Conservation (phyloP, 2,329 filamentous ascomycete genomes). For the Xylaria digitata region DNA sequence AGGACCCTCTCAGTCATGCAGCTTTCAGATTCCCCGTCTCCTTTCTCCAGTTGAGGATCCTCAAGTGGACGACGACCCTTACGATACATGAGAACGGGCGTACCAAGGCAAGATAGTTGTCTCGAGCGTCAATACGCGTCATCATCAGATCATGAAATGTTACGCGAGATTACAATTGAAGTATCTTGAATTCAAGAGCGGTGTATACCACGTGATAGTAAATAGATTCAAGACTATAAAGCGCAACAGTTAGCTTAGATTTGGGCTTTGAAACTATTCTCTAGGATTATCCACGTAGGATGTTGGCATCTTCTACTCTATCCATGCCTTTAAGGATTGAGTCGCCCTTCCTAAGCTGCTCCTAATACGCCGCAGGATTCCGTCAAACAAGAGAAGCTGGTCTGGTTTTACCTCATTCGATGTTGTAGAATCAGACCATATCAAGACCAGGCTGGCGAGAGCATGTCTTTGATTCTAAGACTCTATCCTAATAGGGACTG, state of each 20-base stretch:
- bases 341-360: too few species aligned
- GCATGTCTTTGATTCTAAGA: too few species aligned
- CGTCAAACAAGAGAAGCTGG: neutral
- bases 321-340: neutral
- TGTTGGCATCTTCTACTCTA: neutral
- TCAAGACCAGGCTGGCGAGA: too few species aligned
- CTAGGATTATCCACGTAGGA: neutral
- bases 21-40: conserved; percentile 4
- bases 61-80: conserved; percentile 4
- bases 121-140: neutral
- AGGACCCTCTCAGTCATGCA: conserved; percentile 19
- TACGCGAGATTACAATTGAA: neutral
- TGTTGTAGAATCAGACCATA: too few species aligned
- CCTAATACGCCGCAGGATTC: too few species aligned
- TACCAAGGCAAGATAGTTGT: conserved; percentile 3
- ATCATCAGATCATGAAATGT: neutral
- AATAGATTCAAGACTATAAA: neutral
- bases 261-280: neutral
- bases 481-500: too few species aligned
- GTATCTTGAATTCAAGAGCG: neutral
- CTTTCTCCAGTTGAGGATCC: neutral
- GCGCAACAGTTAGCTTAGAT: neutral
- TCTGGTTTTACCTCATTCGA: neutral
- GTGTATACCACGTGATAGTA: neutral
- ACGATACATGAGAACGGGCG: neutral